Conservation (phyloP, 257 asterid genomes). For the Penstemon barbatus region DNA sequence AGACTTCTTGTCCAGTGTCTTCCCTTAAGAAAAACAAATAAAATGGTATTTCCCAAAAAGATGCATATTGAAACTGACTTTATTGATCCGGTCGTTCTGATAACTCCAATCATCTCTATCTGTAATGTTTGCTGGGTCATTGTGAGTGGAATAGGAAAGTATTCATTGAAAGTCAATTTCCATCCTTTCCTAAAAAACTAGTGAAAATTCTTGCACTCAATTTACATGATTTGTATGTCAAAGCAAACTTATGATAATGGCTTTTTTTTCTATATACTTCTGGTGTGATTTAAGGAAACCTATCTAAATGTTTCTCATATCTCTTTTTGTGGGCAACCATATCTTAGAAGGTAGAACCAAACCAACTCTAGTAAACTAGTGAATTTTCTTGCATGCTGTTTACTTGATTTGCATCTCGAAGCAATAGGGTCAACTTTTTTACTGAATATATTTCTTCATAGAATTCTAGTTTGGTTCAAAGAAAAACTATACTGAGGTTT, state of each 20-base stretch:
- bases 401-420: neutral
- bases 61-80: neutral
- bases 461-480: neutral
- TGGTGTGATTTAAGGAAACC: neutral
- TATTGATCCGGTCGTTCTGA: neutral
- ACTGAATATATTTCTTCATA: neutral
- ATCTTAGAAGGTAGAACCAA: neutral
- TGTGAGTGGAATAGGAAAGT: neutral
- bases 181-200: constrained; percentile 13
- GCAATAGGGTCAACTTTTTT: constrained; percentile 3
- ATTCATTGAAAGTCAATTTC: constrained; percentile 11
- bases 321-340: neutral
- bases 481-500: neutral
- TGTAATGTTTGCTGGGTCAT: neutral
- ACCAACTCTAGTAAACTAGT: constrained; percentile 2
- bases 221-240: neutral
- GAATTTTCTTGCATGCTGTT: constrained; percentile 18
- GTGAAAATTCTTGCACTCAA: constrained; percentile 15
- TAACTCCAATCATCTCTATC: constrained; percentile 15
- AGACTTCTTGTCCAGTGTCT: constrained; percentile 16
- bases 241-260: neutral
- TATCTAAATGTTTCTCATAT: neutral
- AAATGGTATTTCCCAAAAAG: constrained; percentile 10
- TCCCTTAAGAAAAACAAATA: neutral
- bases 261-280: neutral